These are phyloP conservation scores for Phlebiopsis gigantea DNA, from an alignment of 768 basidiomycete genomes.

Conservation along the genomic window DNA sequence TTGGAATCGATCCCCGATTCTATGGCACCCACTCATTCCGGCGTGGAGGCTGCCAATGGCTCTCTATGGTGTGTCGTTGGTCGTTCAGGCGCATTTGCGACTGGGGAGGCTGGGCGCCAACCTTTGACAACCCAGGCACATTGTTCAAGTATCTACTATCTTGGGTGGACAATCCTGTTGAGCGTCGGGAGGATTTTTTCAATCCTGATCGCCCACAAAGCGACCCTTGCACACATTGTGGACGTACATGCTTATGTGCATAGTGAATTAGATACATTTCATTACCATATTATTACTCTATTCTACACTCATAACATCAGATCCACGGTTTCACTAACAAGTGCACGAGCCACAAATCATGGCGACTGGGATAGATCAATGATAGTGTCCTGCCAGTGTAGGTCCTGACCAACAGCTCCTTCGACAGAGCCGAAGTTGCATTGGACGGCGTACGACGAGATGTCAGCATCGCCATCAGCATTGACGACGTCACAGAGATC, in stretches of 20 bases:
- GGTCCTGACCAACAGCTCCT: too few species aligned
- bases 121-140: constrained; percentile 31
- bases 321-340: too few species aligned
- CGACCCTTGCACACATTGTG: constrained; percentile 26
- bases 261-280: too few species aligned
- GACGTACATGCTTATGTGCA: constrained; percentile 2
- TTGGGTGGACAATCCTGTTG: constrained; percentile 91
- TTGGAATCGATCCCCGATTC: constrained; percentile 29
- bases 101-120: constrained; percentile 41
- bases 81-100: constrained; percentile 33
- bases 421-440: too few species aligned
- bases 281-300: too few species aligned
- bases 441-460: too few species aligned
- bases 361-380: too few species aligned
- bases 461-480: too few species aligned
- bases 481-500: too few species aligned
- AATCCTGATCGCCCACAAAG: constrained; percentile 88
- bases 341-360: too few species aligned
- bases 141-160: constrained; percentile 88
- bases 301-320: too few species aligned
- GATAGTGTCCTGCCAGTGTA: too few species aligned
- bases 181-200: constrained; percentile 96
- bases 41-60: constrained; percentile 36
- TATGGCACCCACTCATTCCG: constrained; percentile 40
- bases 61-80: constrained; percentile 30